Evolutionary conservation across 1,284 basidiomycete species (phyloP).

Genomic region (Cystobasidiaceae sp.): DNA sequence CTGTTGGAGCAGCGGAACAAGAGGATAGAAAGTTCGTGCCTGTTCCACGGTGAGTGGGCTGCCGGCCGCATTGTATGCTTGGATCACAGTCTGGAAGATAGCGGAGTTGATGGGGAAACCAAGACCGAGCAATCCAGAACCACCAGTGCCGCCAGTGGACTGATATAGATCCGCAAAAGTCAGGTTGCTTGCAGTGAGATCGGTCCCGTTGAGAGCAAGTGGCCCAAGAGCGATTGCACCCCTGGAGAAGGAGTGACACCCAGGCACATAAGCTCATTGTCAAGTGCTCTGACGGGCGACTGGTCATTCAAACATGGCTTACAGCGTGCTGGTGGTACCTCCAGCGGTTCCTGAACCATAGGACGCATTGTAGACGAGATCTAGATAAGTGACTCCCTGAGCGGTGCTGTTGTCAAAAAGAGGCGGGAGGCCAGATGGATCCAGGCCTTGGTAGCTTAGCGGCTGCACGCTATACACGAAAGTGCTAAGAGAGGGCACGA

Average conservation of each 20-base stretch:
- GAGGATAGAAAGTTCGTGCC: neutral
- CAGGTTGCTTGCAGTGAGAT: neutral
- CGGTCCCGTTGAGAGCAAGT: neutral
- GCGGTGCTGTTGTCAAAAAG: conserved; percentile 2
- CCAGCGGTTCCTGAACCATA: neutral
- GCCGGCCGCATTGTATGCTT: neutral
- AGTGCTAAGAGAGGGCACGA: neutral
- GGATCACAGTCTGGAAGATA: neutral
- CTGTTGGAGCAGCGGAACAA: neutral
- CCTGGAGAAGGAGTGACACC: neutral
- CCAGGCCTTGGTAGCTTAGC: neutral
- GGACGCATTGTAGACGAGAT: neutral
- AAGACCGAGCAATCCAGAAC: neutral
- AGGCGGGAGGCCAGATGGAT: neutral
- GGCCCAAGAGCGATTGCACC: neutral
- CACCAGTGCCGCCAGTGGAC: neutral
- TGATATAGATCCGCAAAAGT: conserved; percentile 1
- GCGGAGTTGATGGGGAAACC: conserved; percentile 2
- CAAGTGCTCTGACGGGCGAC: neutral
- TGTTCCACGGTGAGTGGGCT: neutral
- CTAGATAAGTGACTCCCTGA: neutral
- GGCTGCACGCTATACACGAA: conserved; percentile 4
- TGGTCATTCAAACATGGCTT: neutral
- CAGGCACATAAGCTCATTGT: neutral
- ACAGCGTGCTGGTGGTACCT: neutral